phyloP scores from a whole-genome alignment of 345 rosid species.

The Raphanus sativus region DNA sequence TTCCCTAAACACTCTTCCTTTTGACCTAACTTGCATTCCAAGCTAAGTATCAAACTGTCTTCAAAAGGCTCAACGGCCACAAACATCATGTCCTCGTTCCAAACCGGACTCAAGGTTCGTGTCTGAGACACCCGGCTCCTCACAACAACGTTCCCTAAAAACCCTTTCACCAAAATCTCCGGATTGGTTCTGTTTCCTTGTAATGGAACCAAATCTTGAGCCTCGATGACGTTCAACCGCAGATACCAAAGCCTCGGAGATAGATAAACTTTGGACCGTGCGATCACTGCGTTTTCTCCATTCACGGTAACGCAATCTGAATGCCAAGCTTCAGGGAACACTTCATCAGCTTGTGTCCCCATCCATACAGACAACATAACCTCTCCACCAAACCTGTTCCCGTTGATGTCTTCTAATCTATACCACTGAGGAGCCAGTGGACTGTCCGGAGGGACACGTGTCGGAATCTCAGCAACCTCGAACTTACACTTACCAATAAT shows the following conservation, averaged over 20 bases:
- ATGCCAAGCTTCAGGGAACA: slow-evolving; percentile 46
- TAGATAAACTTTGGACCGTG: slow-evolving; percentile 39
- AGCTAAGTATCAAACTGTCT: slow-evolving; percentile 42
- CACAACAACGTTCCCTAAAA: slow-evolving; percentile 39
- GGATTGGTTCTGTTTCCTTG: slow-evolving; percentile 41
- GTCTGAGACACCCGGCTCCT: slow-evolving; percentile 36
- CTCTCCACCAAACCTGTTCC: slow-evolving; percentile 39
- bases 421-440: slow-evolving; percentile 47
- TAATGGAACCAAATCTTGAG: slow-evolving; percentile 47
- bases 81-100: slow-evolving; percentile 47
- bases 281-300: slow-evolving; percentile 28
- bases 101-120: slow-evolving; percentile 28
- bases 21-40: slow-evolving; percentile 37
- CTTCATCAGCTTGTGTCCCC: slow-evolving; percentile 51
- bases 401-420: slow-evolving; percentile 36
- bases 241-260: slow-evolving; percentile 51
- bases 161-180: slow-evolving; percentile 45
- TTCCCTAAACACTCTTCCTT: slow-evolving; percentile 47
- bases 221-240: slow-evolving; percentile 45
- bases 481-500: slow-evolving; percentile 41
- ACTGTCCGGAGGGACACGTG: slow-evolving; percentile 44
- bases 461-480: slow-evolving; percentile 35
- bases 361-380: slow-evolving; percentile 49
- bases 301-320: slow-evolving; percentile 30
- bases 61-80: slow-evolving; percentile 47